Conservation (phyloP, 768 basidiomycete species). For the Kockovaella imperatae region DNA sequence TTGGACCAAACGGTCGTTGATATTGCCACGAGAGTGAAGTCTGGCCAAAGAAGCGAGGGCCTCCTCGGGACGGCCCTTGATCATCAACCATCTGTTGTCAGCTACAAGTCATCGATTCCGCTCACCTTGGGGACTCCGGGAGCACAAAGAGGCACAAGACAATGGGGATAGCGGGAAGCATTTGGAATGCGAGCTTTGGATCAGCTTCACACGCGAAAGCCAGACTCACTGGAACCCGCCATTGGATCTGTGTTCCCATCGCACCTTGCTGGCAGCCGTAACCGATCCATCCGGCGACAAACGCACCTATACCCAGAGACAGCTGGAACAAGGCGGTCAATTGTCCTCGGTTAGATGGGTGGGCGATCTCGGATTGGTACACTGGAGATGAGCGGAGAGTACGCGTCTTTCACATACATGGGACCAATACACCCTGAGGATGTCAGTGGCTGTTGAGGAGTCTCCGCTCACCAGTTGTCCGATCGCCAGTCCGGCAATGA, state of each 20-base stretch:
- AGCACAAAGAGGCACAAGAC: slow-evolving; percentile 52
- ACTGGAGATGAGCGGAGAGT: slow-evolving; percentile 46
- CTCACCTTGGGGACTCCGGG: slow-evolving; percentile 50
- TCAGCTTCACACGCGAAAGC: slow-evolving; percentile 42
- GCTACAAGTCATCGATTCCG: too few relatives aligned
- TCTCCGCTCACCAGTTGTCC: slow-evolving; percentile 36
- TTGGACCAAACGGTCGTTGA: slow-evolving; percentile 50
- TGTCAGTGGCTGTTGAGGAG: slow-evolving; percentile 70
- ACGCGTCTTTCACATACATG: slow-evolving; percentile 45
- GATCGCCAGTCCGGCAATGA: slow-evolving; percentile 47
- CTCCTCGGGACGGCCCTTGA: slow-evolving; percentile 52
- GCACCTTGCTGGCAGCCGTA: slow-evolving; percentile 59
- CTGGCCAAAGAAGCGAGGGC: slow-evolving; percentile 49
- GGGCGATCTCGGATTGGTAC: slow-evolving; percentile 59
- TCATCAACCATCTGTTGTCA: slow-evolving; percentile 50
- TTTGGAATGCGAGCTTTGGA: slow-evolving; percentile 50
- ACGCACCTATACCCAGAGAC: slow-evolving; percentile 73
- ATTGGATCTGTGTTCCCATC: slow-evolving; percentile 47
- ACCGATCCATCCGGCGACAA: slow-evolving; percentile 72
- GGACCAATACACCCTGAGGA: slow-evolving; percentile 8
- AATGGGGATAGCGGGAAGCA: slow-evolving; percentile 51
- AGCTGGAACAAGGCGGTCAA: slow-evolving; percentile 45
- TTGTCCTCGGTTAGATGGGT: slow-evolving; percentile 51
- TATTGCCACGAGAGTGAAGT: slow-evolving; percentile 53
- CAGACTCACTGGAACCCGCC: slow-evolving; percentile 47